Conservation (phyloP, 176 grass and related monocot species). For the Puccinellia tenuiflora region DNA sequence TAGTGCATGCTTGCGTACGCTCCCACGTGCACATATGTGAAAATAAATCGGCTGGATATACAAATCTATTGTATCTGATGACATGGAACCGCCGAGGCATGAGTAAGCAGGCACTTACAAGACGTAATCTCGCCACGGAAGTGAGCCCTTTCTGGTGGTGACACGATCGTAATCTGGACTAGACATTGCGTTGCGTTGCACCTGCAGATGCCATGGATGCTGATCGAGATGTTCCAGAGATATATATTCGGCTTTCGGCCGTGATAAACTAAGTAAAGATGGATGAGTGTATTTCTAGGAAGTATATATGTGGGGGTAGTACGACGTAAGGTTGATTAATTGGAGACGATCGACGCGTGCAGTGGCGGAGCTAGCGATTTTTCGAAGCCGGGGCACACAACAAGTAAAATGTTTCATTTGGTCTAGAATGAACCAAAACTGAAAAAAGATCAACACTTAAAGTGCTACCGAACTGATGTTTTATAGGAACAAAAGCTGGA, state of each 20-base stretch:
- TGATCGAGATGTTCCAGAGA: not conserved
- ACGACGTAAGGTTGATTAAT: no score
- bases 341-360: no score
- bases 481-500: no score
- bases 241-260: not conserved
- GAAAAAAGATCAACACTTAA: no score
- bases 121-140: constrained; percentile 10
- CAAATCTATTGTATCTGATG: not conserved
- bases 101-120: constrained; percentile 35
- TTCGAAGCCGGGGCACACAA: no score
- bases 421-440: no score
- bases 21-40: not conserved
- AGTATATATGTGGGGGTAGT: no score
- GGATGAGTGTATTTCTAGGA: no score
- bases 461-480: no score
- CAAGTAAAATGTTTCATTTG: no score
- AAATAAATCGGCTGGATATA: not conserved
- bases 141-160: not conserved
- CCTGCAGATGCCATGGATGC: not conserved
- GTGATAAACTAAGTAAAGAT: not conserved
- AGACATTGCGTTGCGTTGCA: no score
- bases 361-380: no score
- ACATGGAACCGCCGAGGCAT: not conserved
- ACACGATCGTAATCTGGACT: not conserved
- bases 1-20: constrained; percentile 1